Conservation (phyloP, 768 basidiomycete species). For the Coprinellus micaceus region DNA sequence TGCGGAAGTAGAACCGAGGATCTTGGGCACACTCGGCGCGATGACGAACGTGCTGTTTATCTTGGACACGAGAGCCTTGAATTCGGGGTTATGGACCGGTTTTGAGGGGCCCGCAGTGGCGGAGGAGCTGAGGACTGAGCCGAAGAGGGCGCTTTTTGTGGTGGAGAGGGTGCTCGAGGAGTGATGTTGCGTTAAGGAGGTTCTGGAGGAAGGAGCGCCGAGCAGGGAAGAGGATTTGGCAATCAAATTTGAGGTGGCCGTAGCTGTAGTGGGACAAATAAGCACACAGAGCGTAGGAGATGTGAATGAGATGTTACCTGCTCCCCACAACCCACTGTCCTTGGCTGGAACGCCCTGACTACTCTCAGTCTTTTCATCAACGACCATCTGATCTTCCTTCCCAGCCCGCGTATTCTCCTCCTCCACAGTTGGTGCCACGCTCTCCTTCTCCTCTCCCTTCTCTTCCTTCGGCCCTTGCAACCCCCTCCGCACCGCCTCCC, state of each 20-base stretch:
- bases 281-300: neutral
- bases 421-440: neutral
- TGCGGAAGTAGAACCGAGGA: slow-evolving; percentile 17
- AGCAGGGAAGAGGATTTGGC: slow-evolving; percentile 29
- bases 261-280: neutral
- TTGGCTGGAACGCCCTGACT: neutral
- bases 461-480: slow-evolving; percentile 9
- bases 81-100: slow-evolving; percentile 24
- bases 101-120: neutral
- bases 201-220: slow-evolving; percentile 18
- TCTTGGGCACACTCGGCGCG: slow-evolving; percentile 49
- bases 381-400: slow-evolving; percentile 7
- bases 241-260: slow-evolving; percentile 7
- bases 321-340: slow-evolving; percentile 26
- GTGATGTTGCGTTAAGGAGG: neutral
- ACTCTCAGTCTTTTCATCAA: slow-evolving; percentile 7
- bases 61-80: slow-evolving; percentile 54
- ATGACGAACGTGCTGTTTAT: slow-evolving; percentile 67
- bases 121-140: slow-evolving; percentile 16
- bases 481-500: slow-evolving; percentile 39
- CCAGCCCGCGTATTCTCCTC: neutral
- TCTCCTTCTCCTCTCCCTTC: neutral
- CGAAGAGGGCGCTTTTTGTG: slow-evolving; percentile 46
- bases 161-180: slow-evolving; percentile 25
- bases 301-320: slow-evolving; percentile 15